Percentiles rank a stretch among this genome's conserved stretches.
Evolutionary conservation across 129 eudicot genomes (phyloP).

Genomic region (Helichrysum umbraculigerum): DNA sequence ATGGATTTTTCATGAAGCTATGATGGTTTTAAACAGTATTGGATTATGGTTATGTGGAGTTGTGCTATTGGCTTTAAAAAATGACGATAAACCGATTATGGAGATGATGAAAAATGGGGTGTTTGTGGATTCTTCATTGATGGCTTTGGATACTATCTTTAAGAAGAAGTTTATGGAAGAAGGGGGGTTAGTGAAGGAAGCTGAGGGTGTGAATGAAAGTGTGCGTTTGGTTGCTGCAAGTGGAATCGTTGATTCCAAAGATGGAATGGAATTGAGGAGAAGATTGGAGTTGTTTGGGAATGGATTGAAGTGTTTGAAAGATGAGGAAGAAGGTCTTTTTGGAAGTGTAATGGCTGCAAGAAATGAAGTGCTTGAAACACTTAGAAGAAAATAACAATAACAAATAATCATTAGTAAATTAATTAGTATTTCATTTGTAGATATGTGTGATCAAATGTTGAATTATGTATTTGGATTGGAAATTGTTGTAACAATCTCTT

Average conservation of each 20-base stretch:
- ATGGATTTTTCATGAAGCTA: slow-evolving; percentile 50
- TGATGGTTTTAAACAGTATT: slow-evolving; percentile 37
- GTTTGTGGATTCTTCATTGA: slow-evolving; percentile 25
- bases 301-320: slow-evolving; percentile 33
- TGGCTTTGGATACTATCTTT: slow-evolving; percentile 35
- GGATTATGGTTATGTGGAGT: slow-evolving; percentile 55
- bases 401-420: background rate
- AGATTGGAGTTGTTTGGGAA: slow-evolving; percentile 48
- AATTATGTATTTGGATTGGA: background rate
- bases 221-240: slow-evolving; percentile 25
- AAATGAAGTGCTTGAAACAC: slow-evolving; percentile 50
- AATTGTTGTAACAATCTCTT: background rate
- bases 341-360: slow-evolving; percentile 48
- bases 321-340: slow-evolving; percentile 46
- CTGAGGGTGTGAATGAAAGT: slow-evolving; percentile 43
- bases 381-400: slow-evolving; percentile 26
- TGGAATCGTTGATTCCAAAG: slow-evolving; percentile 26
- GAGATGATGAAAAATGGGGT: slow-evolving; percentile 15
- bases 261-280: slow-evolving; percentile 42
- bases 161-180: slow-evolving; percentile 29
- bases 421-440: background rate
- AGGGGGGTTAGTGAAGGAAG: slow-evolving; percentile 46
- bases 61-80: slow-evolving; percentile 48
- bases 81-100: slow-evolving; percentile 31
- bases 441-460: background rate